Base-by-base conservation (phyloP, 768 basidiomycete genomes). In the Solioccasus polychromus region DNA sequence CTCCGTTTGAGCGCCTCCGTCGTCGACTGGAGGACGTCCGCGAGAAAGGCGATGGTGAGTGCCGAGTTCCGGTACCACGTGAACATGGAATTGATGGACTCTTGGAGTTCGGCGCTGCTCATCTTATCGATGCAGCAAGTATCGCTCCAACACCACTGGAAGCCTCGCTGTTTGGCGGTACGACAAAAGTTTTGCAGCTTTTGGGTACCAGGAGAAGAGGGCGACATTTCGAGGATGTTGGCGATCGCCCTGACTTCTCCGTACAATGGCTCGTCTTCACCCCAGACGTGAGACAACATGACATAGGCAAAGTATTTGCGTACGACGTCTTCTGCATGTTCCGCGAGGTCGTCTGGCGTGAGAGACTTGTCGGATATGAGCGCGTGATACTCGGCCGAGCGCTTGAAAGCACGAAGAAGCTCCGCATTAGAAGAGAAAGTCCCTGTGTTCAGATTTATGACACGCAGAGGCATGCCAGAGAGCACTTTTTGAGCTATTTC, bases 31-130 rank as follows among this genome's bases (percentile, higher is more conserved):
- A 45, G 44, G 23, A 63, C 57, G 14, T 63, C 61, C 20, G 35
- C 14, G 8, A 66, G 51, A 41, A 65, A 60, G n/a, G 60, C 54
- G 22, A 66, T 48, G n/a, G 66, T 68, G 25, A 67, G 42, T 2
- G 49, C 45, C 0, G 66, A 63, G 26, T 59, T 56, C 22, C 61
- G 50, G 24, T 65, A 67, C 64, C 64, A 66, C 12, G 20, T 52
- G 20, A 67, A 67, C 66, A 67, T 66, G 39, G 57, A 58, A n/a
- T 55, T 53, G 35, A 66, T 59, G 42, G 66, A 58, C 29, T 66
- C 64, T 14, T 61, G 57, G 3, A 66, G 51, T 35, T 66, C 63
- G 11, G 58, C 59, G 17, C 58, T 65, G 38, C 61, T 66, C 10
- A 44, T 25, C 34, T 63, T 61, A 26, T 65, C 58, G 17, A 62